Evolutionary conservation across 192 early-diverging fungal genomes (phyloP).

Genomic region (Entomortierella beljakovae): DNA sequence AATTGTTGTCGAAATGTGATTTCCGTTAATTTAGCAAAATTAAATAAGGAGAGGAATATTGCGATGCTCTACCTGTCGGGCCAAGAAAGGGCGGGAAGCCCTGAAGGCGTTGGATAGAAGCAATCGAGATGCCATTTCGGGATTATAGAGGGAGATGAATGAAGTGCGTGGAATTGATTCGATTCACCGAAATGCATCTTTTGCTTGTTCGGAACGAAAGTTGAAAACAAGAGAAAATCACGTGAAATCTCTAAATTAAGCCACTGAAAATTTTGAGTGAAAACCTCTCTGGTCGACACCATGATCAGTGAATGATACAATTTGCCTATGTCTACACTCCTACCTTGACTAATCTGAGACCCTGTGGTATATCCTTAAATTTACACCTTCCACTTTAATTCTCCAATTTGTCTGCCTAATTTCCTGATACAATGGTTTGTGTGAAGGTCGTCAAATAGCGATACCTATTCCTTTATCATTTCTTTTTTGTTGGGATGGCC

Average conservation of each 20-base stretch:
- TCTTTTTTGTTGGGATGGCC: too few relatives aligned
- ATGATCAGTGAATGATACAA: too few relatives aligned
- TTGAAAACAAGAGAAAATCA: neutral
- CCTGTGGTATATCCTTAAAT: too few relatives aligned
- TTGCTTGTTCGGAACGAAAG: slow-evolving; percentile 1
- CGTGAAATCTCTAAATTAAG: neutral
- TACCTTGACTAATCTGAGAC: too few relatives aligned
- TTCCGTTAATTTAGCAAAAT: neutral
- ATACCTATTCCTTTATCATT: too few relatives aligned
- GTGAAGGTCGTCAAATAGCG: too few relatives aligned
- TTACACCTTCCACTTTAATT: too few relatives aligned
- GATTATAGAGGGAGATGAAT: slow-evolving; percentile 1
- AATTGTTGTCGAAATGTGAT: neutral
- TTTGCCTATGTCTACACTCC: too few relatives aligned
- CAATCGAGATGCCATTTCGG: slow-evolving; percentile 28
- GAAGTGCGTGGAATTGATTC: slow-evolving; percentile 2
- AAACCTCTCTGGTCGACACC: too few relatives aligned
- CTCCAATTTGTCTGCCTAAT: too few relatives aligned
- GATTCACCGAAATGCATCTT: neutral
- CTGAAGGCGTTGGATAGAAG: slow-evolving; percentile 54
- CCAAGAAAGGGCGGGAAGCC: slow-evolving; percentile 46
- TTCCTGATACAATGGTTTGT: too few relatives aligned
- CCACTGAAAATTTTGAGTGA: too few relatives aligned
- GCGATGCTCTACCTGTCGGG: slow-evolving; percentile 40
- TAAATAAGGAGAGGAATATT: neutral